These are phyloP conservation scores for Jimgerdemannia lactiflua DNA, from an alignment of 192 early-diverging fungal genomes.

Conservation along the genomic window DNA sequence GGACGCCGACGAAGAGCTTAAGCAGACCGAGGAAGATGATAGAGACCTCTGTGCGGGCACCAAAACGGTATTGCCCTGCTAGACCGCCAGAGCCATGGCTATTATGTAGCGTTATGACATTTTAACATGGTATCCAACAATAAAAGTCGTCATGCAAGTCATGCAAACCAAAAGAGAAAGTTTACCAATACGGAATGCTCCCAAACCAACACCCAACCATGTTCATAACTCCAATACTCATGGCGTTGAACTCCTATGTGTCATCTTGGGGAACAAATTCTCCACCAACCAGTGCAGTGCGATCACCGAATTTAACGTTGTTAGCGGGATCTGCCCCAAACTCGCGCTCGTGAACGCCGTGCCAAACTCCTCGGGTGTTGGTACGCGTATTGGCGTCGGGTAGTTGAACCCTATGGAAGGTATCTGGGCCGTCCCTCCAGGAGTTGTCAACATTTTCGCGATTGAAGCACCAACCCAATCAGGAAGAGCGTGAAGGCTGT, in stretches of 20 bases:
- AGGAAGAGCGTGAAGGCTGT: slow-evolving; percentile 72
- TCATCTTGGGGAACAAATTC: slow-evolving; percentile 73
- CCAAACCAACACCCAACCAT: slow-evolving; percentile 76
- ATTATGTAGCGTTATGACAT: not conserved
- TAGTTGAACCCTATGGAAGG: slow-evolving; percentile 50
- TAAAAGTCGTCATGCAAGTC: not conserved
- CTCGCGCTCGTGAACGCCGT: slow-evolving; percentile 77
- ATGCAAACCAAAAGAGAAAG: not conserved
- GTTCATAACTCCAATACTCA: slow-evolving; percentile 79
- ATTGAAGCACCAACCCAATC: slow-evolving; percentile 68
- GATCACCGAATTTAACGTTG: slow-evolving; percentile 83
- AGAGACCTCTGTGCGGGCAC: slow-evolving; percentile 78
- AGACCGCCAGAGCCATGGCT: slow-evolving; percentile 82
- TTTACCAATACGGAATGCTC: slow-evolving; percentile 71
- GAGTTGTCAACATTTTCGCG: slow-evolving; percentile 41
- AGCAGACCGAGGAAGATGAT: slow-evolving; percentile 71
- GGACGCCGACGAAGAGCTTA: slow-evolving; percentile 79
- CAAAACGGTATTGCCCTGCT: slow-evolving; percentile 95
- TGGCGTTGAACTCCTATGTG: slow-evolving; percentile 32
- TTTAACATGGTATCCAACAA: not conserved
- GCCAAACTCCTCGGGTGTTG: slow-evolving; percentile 62
- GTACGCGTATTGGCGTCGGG: slow-evolving; percentile 50
- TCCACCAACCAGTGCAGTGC: slow-evolving; percentile 72
- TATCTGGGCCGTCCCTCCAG: slow-evolving; percentile 13
- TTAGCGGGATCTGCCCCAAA: slow-evolving; percentile 86